Evolutionary conservation across 2,329 filamentous ascomycete species (phyloP).

Genomic region (Stemphylium beticola): DNA sequence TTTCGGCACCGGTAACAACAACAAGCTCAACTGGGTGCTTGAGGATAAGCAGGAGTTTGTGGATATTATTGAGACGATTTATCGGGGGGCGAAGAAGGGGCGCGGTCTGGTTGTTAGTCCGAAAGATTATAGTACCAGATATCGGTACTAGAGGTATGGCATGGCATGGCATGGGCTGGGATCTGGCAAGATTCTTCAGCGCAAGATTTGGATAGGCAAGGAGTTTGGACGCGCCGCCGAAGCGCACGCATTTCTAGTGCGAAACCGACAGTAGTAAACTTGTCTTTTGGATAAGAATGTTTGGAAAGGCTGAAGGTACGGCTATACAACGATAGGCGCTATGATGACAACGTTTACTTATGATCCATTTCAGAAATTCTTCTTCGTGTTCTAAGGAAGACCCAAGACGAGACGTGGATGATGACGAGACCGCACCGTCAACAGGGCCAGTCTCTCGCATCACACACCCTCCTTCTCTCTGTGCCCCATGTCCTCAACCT

Average conservation of each 20-base stretch:
- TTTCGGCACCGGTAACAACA: constrained; percentile 96
- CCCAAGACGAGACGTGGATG: neutral
- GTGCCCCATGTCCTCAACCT: neutral
- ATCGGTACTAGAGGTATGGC: constrained; percentile 61
- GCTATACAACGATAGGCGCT: constrained; percentile 3
- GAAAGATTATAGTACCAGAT: constrained; percentile 78
- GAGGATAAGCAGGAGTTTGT: constrained; percentile 99
- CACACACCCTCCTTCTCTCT: neutral
- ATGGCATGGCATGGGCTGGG: neutral
- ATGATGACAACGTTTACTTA: constrained; percentile 10
- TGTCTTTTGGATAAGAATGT: neutral
- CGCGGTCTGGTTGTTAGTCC: constrained; percentile 94
- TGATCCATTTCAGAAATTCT: constrained; percentile 1
- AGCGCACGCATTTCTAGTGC: neutral
- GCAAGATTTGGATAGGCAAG: neutral
- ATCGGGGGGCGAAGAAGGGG: constrained; percentile 97
- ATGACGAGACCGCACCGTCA: neutral
- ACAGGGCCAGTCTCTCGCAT: neutral
- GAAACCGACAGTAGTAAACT: neutral
- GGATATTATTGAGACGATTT: constrained; percentile 97
- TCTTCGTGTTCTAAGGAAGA: neutral
- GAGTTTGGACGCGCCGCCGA: neutral
- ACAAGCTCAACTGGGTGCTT: constrained; percentile 94
- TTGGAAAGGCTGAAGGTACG: constrained; percentile 17
- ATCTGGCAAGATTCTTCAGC: neutral